Conservation (phyloP, 164 flowering plant species). For the Cinnamomum chago region DNA sequence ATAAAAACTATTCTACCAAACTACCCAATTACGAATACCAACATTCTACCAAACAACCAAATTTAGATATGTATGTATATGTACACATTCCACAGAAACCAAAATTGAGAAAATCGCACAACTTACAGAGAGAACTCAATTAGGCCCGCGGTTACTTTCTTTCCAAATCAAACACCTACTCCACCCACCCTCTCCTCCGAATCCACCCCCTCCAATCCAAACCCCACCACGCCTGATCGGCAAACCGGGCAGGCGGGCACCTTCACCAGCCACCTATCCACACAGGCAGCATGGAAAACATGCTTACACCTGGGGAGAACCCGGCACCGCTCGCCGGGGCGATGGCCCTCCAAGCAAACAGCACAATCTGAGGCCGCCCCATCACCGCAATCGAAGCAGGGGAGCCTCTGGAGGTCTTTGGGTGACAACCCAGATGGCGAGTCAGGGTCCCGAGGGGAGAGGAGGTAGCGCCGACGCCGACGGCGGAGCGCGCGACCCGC, state of each 20-base stretch:
- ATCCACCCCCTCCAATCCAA: neutral
- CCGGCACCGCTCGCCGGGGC: slow-evolving; percentile 49
- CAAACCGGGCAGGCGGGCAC: slow-evolving; percentile 62
- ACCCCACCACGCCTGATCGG: slow-evolving; percentile 13
- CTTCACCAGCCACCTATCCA: slow-evolving; percentile 55
- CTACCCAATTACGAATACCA: neutral
- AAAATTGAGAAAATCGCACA: neutral
- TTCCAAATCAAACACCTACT: neutral
- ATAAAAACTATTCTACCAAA: neutral
- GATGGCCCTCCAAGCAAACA: slow-evolving; percentile 51
- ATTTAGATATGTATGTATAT: neutral
- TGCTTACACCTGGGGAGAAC: slow-evolving; percentile 47
- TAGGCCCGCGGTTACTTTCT: neutral
- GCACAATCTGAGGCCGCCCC: slow-evolving; percentile 31
- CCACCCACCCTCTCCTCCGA: neutral
- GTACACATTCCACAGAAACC: neutral
- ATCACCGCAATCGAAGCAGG: slow-evolving; percentile 26
- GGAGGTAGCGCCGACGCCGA: neutral
- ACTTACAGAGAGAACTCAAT: neutral
- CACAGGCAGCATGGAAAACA: slow-evolving; percentile 51
- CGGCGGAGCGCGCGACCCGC: slow-evolving; percentile 36
- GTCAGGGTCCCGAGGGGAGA: neutral
- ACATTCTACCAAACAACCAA: neutral
- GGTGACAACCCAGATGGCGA: slow-evolving; percentile 22
- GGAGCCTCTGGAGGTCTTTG: slow-evolving; percentile 29